These are phyloP conservation scores for Suhomyces sp. DNA, from an alignment of 805 yeast genomes.

Conservation along the genomic window DNA sequence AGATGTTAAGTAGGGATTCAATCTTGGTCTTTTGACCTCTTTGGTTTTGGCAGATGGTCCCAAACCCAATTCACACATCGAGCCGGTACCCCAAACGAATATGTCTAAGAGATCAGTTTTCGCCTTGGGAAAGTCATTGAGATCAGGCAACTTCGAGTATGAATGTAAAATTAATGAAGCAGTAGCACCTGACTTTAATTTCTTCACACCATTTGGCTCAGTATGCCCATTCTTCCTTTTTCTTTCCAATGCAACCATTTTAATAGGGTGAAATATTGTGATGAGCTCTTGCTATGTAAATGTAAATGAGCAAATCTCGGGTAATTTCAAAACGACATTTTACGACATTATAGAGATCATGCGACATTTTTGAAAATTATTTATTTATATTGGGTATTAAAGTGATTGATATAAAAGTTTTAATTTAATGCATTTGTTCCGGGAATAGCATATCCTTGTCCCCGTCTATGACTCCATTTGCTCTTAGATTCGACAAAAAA, in stretches of 20 bases:
- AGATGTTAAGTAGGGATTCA: constrained; percentile 69
- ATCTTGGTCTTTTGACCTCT: constrained; percentile 93
- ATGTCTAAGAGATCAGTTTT: constrained; percentile 60
- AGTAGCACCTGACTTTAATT: constrained; percentile 24
- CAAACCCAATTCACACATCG: constrained; percentile 96
- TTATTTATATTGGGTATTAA: neutral
- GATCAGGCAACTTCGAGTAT: constrained; percentile 44
- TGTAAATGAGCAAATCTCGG: neutral
- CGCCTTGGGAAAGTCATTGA: constrained; percentile 38
- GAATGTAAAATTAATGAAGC: constrained; percentile 48
- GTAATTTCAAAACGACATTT: neutral
- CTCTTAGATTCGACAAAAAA: constrained; percentile 37
- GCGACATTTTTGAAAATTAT: neutral
- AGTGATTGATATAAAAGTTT: neutral
- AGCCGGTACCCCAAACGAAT: constrained; percentile 94
- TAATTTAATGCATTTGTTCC: constrained; percentile 32
- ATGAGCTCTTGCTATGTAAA: neutral
- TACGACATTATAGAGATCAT: neutral
- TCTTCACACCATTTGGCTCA: constrained; percentile 20
- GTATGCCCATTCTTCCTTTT: constrained; percentile 25
- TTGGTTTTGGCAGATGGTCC: constrained; percentile 91
- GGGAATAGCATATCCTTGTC: constrained; percentile 35
- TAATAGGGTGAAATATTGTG: neutral
- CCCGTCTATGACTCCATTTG: constrained; percentile 40
- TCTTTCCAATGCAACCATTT: constrained; percentile 46